Base-by-base conservation (phyloP, 495 filamentous ascomycete genomes). In the Aspergillus heteromorphus region DNA sequence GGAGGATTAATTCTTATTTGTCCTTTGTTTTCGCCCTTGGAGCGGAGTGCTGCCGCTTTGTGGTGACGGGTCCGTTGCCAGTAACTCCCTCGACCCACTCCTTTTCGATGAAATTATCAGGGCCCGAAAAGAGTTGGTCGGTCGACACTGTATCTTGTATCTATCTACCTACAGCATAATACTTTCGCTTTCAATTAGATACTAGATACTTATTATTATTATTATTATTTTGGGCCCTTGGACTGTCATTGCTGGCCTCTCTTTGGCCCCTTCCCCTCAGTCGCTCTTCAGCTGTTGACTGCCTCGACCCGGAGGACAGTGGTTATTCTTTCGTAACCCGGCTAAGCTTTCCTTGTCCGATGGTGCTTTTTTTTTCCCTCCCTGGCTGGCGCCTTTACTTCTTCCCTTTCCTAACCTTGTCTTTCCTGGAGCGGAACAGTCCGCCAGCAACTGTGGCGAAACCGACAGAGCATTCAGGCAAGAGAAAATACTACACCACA, bases 291-390 rank as follows among this genome's bases (percentile, higher is more conserved):
- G n/a, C n/a, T n/a, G n/a, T n/a, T n/a, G n/a, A n/a, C 21, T 6
- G 14, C 40, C 14, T 40, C 19, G 19, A 41, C 18, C 43, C 43
- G 43, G 43, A 47, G 43, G 13, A 47, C 21, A 4, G 21, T 29
- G 43, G 43, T 47, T 21, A 3, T 42, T 43, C 31, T 56, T 42
- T 49, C 48, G 54, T 42, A 52, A 40, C 42, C 57, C 61, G 61
- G 63, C 55, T 65, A 65, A 65, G 63, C 54, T 65, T 65, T 65
- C 63, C 63, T 55, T 57, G 55, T 61, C 53, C 53, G 53, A 58
- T 29, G 29, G 34, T 45, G 30, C 31, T 53, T 40, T 51, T 51
- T 38, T 38, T 17, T 51, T 29, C 45, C 45, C 40, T 20, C 13
- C 43, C 40, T 45, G 43, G 55, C 20, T 43, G n/a, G n/a, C n/a